phyloP scores from a whole-genome alignment of 2,329 filamentous ascomycete species.

The Epichloe coenophiala region DNA sequence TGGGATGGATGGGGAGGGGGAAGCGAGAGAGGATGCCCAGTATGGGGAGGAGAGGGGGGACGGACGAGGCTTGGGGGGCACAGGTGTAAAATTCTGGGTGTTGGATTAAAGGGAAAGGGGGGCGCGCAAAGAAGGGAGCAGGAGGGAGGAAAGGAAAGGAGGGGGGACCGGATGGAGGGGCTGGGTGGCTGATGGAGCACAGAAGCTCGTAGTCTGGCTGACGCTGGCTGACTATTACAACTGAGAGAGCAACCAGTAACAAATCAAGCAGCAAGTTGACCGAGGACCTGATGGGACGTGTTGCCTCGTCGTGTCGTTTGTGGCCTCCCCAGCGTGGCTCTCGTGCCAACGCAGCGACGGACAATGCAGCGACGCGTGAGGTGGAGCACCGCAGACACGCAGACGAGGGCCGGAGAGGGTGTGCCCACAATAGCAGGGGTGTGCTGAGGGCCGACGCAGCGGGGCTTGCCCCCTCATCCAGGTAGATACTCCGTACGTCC shows the following conservation, averaged over 20 bases:
- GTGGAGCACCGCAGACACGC: not conserved
- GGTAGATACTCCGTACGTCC: not conserved
- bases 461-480: conserved; percentile 2
- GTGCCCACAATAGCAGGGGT: not conserved
- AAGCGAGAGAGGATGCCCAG: conserved; percentile 10
- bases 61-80: not conserved
- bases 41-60: conserved; percentile 6
- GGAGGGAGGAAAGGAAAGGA: conserved; percentile 2
- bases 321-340: conserved; percentile 11
- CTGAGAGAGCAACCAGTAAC: not conserved
- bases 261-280: not conserved
- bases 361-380: conserved; percentile 4
- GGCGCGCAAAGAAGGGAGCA: conserved; percentile 10
- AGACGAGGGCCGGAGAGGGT: not conserved
- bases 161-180: conserved; percentile 11
- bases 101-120: conserved; percentile 8
- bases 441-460: not conserved
- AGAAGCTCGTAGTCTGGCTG: conserved; percentile 7
- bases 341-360: conserved; percentile 15
- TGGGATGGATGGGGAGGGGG: conserved; percentile 12
- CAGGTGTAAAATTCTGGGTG: conserved; percentile 7
- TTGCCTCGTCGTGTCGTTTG: not conserved
- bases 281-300: conserved; percentile 1
- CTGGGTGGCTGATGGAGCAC: conserved; percentile 17
- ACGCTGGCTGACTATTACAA: not conserved